These are phyloP conservation scores for Blumeria graminis DNA, from an alignment of 2,329 filamentous ascomycete species.

Conservation along the genomic window DNA sequence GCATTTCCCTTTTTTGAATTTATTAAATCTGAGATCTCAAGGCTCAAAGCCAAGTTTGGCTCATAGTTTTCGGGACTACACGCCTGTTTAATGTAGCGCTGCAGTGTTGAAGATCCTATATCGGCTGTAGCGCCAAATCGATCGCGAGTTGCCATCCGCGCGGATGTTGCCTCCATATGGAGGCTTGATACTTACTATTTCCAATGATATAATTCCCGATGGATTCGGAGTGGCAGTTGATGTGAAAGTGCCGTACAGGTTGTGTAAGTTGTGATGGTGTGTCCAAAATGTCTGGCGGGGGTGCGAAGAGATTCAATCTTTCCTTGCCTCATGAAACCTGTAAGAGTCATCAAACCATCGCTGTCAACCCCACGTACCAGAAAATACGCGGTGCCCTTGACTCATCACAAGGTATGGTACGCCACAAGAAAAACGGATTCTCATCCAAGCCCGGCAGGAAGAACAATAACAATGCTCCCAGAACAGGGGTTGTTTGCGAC, in stretches of 20 bases:
- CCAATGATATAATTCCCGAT: slow-evolving; percentile 4
- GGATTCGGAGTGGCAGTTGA: slow-evolving; percentile 5
- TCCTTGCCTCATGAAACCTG: neutral
- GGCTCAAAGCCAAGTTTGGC: slow-evolving; percentile 83
- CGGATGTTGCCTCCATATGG: slow-evolving; percentile 77
- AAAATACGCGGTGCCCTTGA: neutral
- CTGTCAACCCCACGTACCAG: neutral
- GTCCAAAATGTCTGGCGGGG: slow-evolving; percentile 4
- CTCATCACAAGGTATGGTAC: slow-evolving; percentile 39
- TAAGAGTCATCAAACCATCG: neutral
- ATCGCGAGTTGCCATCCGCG: slow-evolving; percentile 83
- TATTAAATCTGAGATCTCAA: slow-evolving; percentile 90
- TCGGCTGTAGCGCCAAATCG: slow-evolving; percentile 68
- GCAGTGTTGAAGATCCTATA: slow-evolving; percentile 61
- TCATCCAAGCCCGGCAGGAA: slow-evolving; percentile 40
- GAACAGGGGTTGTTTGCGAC: slow-evolving; percentile 23
- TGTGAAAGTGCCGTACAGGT: slow-evolving; percentile 5
- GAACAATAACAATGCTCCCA: slow-evolving; percentile 35
- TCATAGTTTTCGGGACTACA: slow-evolving; percentile 96
- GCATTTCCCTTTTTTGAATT: slow-evolving; percentile 93
- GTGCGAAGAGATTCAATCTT: neutral
- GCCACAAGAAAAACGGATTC: slow-evolving; percentile 80
- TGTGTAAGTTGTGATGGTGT: too few relatives aligned
- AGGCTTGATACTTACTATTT: slow-evolving; percentile 8
- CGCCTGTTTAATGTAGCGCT: slow-evolving; percentile 86